phyloP scores from a whole-genome alignment of 2,329 filamentous ascomycete species.

The Thelonectria discophora region DNA sequence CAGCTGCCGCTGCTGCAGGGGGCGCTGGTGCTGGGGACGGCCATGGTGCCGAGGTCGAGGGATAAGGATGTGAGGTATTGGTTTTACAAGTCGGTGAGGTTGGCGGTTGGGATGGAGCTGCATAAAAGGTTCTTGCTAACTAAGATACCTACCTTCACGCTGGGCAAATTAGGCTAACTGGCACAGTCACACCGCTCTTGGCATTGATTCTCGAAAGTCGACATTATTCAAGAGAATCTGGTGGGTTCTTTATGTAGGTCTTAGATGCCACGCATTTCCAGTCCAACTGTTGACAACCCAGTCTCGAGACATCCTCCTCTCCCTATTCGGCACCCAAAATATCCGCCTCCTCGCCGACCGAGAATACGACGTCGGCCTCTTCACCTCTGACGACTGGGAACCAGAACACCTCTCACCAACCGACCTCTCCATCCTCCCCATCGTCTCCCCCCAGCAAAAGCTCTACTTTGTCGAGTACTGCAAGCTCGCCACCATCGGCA shows the following conservation, averaged over 20 bases:
- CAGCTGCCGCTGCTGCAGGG: slow-evolving; percentile 16
- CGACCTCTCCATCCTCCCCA: slow-evolving; percentile 1
- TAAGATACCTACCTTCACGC: too few species aligned
- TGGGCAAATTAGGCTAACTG: not conserved
- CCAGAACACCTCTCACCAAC: not conserved
- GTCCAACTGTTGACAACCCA: not conserved
- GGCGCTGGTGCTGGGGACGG: slow-evolving; percentile 8
- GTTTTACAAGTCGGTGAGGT: slow-evolving; percentile 18
- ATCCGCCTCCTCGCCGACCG: slow-evolving; percentile 11
- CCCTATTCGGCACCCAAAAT: slow-evolving; percentile 18
- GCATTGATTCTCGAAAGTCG: slow-evolving; percentile 4
- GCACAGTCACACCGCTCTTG: not conserved
- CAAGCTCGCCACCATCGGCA: slow-evolving; percentile 14
- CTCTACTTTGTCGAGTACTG: slow-evolving; percentile 16
- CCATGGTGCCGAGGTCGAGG: slow-evolving; percentile 14
- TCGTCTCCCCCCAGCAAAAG: slow-evolving; percentile 1
- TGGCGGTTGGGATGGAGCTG: slow-evolving; percentile 18
- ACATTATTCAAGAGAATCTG: slow-evolving; percentile 18
- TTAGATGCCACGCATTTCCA: not conserved
- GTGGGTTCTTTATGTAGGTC: slow-evolving; percentile 20
- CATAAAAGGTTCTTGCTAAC: slow-evolving; percentile 20
- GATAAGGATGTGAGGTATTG: slow-evolving; percentile 19
- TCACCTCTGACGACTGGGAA: slow-evolving; percentile 22
- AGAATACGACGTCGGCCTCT: slow-evolving; percentile 7
- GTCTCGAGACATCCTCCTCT: slow-evolving; percentile 18